Percentiles rank a stretch among this genome's conserved stretches.
phyloP scores from a whole-genome alignment of 129 eudicot genomes.

The Flaveria bidentis region DNA sequence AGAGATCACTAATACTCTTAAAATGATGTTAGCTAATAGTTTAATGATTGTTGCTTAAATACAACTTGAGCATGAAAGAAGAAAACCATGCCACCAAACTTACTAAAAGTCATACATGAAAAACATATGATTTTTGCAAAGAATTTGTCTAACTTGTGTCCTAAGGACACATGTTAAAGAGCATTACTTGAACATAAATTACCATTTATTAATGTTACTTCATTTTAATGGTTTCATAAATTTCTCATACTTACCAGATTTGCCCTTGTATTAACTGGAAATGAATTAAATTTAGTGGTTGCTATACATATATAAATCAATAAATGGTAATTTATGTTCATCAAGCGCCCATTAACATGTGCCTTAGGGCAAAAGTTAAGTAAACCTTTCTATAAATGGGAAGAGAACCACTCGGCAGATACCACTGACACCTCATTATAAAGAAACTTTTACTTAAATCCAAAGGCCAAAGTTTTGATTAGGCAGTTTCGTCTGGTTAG shows the following conservation, averaged over 20 bases:
- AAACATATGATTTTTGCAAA: background rate
- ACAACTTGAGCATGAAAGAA: constrained; percentile 2
- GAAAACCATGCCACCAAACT: background rate
- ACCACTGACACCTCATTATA: background rate
- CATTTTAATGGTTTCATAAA: background rate
- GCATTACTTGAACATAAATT: background rate
- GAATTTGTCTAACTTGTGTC: background rate
- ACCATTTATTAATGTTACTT: background rate
- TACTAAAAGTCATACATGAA: background rate
- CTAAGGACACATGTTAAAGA: background rate
- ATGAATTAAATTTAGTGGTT: background rate
- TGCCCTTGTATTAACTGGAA: background rate
- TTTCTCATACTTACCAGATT: background rate
- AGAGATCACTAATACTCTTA: background rate
- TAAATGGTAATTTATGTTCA: background rate
- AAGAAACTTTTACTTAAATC: background rate
- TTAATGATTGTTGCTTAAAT: background rate
- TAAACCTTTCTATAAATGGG: background rate
- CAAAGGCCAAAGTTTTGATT: background rate
- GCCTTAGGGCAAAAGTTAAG: background rate
- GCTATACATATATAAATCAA: background rate
- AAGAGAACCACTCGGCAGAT: background rate
- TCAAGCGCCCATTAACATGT: background rate
- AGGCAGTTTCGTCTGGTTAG: background rate
- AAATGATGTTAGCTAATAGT: background rate